Evolutionary conservation across 2,329 filamentous ascomycete species (phyloP), one percentile per base, ranked within the genome.

Genomic region (Penicillium sp.): DNA sequence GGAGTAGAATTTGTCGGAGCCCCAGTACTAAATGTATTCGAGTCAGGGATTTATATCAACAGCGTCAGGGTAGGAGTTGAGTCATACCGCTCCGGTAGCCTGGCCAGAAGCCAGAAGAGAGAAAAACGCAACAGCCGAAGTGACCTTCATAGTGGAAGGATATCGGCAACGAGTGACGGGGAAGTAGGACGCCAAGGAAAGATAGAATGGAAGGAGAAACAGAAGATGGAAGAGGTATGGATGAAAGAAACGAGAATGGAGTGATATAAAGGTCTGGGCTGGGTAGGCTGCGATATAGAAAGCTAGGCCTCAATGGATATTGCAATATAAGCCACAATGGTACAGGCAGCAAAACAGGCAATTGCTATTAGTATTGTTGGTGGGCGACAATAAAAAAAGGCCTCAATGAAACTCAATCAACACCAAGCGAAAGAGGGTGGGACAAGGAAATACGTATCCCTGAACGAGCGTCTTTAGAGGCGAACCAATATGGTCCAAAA

Each of bases 1-100:
- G 46, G 79, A 79, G 80, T 86, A 95, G 57, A 79, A 72, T 46
- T 73, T 66, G 52, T 79, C 77, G 60, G 78, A 74, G 55, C 75
- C 73, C 80, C 82, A 86, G 65, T 72, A 70, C 67, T 74, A 60
- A 6, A 48, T n/a, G 3, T 6, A 54, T 15, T 7, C 9, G 1
- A n/a, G 27, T 50, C 35, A 53, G 59, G 59, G 50, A 42, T 53
- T 25, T 29, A 32, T 29, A 23, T 32, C 16, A 18, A 46, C 21
- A 18, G 34, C n/a, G 21, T 31, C 6, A 18, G 27, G 25, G 23
- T 1, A 8, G 12, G 21, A 8, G 15, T 38, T 18, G 16, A 68
- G 61, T 75, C 79, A 64, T 78, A 77, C 69, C 78, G 76, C 60
- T 72, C 68, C 59, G 69, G 72, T 57, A 40, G 67, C 66, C 44